Base-by-base conservation (phyloP, 371 early-diverging fungal species). In the Capniomyces stellatus region DNA sequence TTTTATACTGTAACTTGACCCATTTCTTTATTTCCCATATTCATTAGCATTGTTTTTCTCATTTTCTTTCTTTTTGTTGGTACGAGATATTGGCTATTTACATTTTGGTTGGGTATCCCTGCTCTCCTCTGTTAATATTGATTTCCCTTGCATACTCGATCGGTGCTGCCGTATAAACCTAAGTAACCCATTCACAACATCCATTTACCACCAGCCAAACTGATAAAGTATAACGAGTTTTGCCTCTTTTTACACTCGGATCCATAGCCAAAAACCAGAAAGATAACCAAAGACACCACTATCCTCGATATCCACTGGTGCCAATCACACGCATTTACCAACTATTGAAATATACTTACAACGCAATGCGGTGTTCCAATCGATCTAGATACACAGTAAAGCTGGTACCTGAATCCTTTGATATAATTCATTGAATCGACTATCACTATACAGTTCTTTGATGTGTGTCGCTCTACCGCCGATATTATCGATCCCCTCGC, bases 361-460 rank as follows among this genome's bases (percentile, higher is more conserved):
- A 88, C 81, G 58, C 93, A 92, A 43, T 86, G 87, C 6, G 92
- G 87, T 0, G 94, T 92, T 41, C 84, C 77, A 25, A 88, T 75
- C 22, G 84, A 86, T 40, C 89, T 76, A 0, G 92, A 84, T 18
- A 91, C 71, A 64, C 94, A 92, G 66, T 88, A 92, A 13, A 96
- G 75, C 64, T 96, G 95, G 68, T 96, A 98, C 54, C 98, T 75
- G 60, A 86, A 89, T 1, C 98, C 94, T 70, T 98, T 98, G 66
- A 98, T 94, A 68, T 95, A 92, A 64, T 98, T 98, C 66, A 92
- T 68, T 28, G 79, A 75, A 63, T 98, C 98, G 2, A 79, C 86
- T 51, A 98, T 89, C 15, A 94, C 84, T 50, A 98, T 74, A 47
- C 74, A 75, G 19, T 92, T 84, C 51, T 78, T 78, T 28, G 81